Evolutionary conservation across 495 filamentous ascomycete species (phyloP), one percentile per base, ranked within the genome.

Genomic region (Tuber brumale): DNA sequence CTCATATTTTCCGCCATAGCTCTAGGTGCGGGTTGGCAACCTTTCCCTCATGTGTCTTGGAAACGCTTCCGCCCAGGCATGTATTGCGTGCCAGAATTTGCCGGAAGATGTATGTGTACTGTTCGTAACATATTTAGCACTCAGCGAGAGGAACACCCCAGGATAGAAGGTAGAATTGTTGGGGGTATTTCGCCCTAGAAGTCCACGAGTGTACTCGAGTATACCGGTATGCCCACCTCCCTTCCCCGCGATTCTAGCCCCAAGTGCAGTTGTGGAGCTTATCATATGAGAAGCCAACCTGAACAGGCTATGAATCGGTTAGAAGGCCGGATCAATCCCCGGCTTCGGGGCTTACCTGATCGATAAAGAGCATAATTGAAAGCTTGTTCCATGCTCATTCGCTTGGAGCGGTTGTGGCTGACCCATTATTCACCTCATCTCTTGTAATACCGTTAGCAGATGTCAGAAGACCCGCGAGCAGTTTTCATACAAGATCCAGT

Each of bases 301-400:
- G 76, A 23, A 61, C 76, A 21, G 66, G 72, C 76, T 66, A 42
- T 21, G 42, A 14, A 27, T 23, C 16, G 23, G 43, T 69, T 72
- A 70, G 43, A 45, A 72, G 4, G 16, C 37, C 48, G 10, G 35
- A 27, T 23, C 42, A 46, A 37, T 44, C 9, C 27, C 9, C 3
- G 19, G n/a, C 61, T 31, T 35, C 35, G 14, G 12, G 44, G 39
- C 76, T 61, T 46, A 73, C 70, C 83, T 91, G 90, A 61, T 91
- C 91, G 71, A 94, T 86, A 81, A 90, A 94, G 2, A 94, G 85
- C 86, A 94, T 87, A 78, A 93, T 93, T 16, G 89, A 91, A 8
- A 88, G 87, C 76, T 90, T 87, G 81, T 89, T 91, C 91, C 91
- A 94, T 1, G 88, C 87, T 84, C 90, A 90, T 35, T 35, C 74